These are phyloP conservation scores for Fennellomyces sp. DNA, from an alignment of 371 early-diverging fungal species.

Conservation along the genomic window DNA sequence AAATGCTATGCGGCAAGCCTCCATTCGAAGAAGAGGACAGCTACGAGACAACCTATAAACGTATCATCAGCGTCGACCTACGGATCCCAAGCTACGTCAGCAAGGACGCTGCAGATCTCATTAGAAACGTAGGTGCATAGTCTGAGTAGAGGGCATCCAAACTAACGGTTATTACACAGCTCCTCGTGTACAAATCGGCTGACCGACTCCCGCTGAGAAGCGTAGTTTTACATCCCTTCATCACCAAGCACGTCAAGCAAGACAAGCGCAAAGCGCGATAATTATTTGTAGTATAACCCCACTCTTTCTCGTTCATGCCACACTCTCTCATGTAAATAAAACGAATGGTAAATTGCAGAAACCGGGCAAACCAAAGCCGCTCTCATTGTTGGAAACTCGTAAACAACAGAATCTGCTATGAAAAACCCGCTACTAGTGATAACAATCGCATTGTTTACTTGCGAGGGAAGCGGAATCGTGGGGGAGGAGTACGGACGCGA, in stretches of 20 bases:
- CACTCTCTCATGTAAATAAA: not conserved
- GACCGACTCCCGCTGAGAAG: constrained; percentile 3
- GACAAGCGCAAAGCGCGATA: not conserved
- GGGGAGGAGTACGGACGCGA: constrained; percentile 94
- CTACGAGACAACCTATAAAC: constrained; percentile 73
- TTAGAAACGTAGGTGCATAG: constrained; percentile 76
- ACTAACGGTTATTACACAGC: not conserved
- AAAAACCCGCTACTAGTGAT: not conserved
- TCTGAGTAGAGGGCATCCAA: constrained; percentile 2
- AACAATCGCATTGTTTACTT: constrained; percentile 1
- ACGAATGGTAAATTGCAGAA: not conserved
- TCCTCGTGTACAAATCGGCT: constrained; percentile 4
- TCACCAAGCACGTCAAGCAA: not conserved
- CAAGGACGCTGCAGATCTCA: constrained; percentile 89
- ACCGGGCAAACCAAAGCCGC: constrained; percentile 1
- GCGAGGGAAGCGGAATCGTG: constrained; percentile 82
- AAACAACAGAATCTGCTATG: not conserved
- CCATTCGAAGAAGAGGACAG: constrained; percentile 89
- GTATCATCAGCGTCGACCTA: constrained; percentile 87
- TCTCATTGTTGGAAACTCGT: not conserved
- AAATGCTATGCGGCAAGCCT: constrained; percentile 94
- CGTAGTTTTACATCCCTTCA: constrained; percentile 5
- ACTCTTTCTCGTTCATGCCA: not conserved
- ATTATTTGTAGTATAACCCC: not conserved
- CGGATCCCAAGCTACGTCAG: constrained; percentile 84